Percentiles rank a stretch among this genome's conserved stretches.
phyloP scores from a whole-genome alignment of 2,329 filamentous ascomycete species.

The Arthrinium puccinioides region DNA sequence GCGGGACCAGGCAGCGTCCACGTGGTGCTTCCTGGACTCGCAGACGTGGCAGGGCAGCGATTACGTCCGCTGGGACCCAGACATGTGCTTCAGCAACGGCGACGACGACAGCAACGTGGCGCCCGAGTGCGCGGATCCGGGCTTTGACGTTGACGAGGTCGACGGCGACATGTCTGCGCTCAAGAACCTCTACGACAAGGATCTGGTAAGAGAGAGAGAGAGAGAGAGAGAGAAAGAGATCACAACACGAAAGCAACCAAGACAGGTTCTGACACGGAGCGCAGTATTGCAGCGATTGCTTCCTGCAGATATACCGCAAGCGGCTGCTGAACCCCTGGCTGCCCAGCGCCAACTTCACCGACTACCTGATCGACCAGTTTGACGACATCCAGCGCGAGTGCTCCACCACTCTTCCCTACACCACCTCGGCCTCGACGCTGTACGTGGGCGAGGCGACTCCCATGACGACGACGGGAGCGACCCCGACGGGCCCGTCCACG shows the following conservation, averaged over 20 bases:
- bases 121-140: constrained; percentile 5
- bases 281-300: constrained; percentile 14
- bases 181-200: constrained; percentile 6
- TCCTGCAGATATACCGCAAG: constrained; percentile 10
- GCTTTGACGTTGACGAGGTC: constrained; percentile 5
- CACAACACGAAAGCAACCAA: neutral
- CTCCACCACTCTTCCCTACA: constrained; percentile 1
- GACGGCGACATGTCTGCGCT: constrained; percentile 5
- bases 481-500: neutral
- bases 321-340: constrained; percentile 11
- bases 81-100: constrained; percentile 1
- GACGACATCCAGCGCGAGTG: neutral
- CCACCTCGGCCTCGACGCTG: neutral
- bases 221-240: too few relatives aligned
- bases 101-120: neutral
- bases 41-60: constrained; percentile 11
- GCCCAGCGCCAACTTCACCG: constrained; percentile 9
- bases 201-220: neutral
- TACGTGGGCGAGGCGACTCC: neutral
- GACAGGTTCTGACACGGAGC: neutral
- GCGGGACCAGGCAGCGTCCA: constrained; percentile 6
- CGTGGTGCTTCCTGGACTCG: constrained; percentile 11
- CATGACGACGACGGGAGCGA: neutral
- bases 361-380: constrained; percentile 2
- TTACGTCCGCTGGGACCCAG: constrained; percentile 8